Evolutionary conservation across 2,329 filamentous ascomycete genomes (phyloP), one percentile per base, ranked within the genome.

Genomic region (Xylariales sp.): DNA sequence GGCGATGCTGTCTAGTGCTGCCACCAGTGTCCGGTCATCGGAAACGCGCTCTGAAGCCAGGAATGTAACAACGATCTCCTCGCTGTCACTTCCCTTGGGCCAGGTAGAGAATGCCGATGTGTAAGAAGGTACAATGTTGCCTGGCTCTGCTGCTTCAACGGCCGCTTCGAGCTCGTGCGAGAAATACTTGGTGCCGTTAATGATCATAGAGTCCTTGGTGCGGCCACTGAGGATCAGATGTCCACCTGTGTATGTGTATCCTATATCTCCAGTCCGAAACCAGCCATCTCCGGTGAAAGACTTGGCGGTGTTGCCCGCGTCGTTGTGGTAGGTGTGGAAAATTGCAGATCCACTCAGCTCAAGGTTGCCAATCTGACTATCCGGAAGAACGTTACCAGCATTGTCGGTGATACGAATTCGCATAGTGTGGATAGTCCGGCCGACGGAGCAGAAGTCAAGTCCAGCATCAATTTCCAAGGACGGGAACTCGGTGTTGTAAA

Each of bases 271-370:
- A 0, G 68, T 71, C 5, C 46, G 47, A 43, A 70, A 70, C 65
- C 67, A 71, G 2, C 62, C 61, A 46, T 69, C 63, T 0, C 70
- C 61, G 1, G 74, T 79, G 39, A 82, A 67, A 1, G 75, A 74
- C 21, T 78, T 71, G 11, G 50, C 54, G 0, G 81, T 86, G 2
- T 76, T 79, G 33, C 70, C 62, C 0, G 68, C 64, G 38, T 81
- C 79, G 35, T 68, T 66, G 71, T 77, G 83, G 53, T 86, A 86
- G 2, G 74, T 72, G 42, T 75, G 71, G 66, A 84, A 84, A 7
- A 86, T 65, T 32, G 80, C 78, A 0, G 71, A 70, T 2, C 71
- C 78, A 4, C 68, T 67, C 0, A 84, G 62, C 67, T 77, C 78
- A 12, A 85, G 64, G 53, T 82, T 72, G 2, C 82, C 80, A 5